Conservation (phyloP, 352 stramenopile genomes). For the Phytopythium oedochilum region DNA sequence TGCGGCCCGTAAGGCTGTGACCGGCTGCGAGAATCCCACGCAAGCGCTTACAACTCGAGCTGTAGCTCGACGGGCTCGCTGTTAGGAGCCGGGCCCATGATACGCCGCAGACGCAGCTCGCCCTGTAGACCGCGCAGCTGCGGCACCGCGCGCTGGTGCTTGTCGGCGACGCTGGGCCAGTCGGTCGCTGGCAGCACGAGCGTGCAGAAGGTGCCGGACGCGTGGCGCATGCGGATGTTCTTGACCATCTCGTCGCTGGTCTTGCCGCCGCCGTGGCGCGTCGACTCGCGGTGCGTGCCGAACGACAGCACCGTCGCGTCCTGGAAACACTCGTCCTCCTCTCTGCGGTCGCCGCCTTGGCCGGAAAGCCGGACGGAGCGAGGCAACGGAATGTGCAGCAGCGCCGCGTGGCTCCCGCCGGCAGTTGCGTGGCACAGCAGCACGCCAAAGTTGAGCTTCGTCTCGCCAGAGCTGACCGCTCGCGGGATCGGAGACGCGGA, state of each 20-base stretch:
- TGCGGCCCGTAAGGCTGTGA: too few relatives aligned
- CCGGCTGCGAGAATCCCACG: conserved; percentile 10
- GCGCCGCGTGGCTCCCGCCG: conserved; percentile 12
- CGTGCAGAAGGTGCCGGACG: conserved; percentile 73
- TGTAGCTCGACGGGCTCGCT: conserved; percentile 32
- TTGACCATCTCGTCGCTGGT: conserved; percentile 74
- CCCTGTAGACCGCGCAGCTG: conserved; percentile 37
- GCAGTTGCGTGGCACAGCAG: conserved; percentile 38
- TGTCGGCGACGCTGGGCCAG: conserved; percentile 37
- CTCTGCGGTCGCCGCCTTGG: conserved; percentile 2
- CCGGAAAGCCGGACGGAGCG: conserved; percentile 22
- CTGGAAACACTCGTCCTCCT: conserved; percentile 40
- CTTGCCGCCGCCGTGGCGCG: conserved; percentile 63
- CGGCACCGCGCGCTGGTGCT: conserved; percentile 36
- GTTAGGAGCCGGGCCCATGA: conserved; percentile 48
- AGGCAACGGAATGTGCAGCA: conserved; percentile 53
- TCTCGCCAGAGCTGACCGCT: background rate
- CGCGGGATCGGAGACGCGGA: background rate
- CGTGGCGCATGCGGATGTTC: conserved; percentile 87
- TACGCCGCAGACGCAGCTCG: conserved; percentile 48
- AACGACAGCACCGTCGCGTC: conserved; percentile 67
- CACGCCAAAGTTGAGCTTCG: conserved; percentile 49
- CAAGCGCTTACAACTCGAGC: conserved; percentile 23
- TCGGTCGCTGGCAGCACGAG: conserved; percentile 47
- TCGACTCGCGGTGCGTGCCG: conserved; percentile 48